Percentiles rank a stretch among this genome's conserved stretches.
Evolutionary conservation across 2,329 filamentous ascomycete genomes (phyloP).

Genomic region (Fusarium sp.): DNA sequence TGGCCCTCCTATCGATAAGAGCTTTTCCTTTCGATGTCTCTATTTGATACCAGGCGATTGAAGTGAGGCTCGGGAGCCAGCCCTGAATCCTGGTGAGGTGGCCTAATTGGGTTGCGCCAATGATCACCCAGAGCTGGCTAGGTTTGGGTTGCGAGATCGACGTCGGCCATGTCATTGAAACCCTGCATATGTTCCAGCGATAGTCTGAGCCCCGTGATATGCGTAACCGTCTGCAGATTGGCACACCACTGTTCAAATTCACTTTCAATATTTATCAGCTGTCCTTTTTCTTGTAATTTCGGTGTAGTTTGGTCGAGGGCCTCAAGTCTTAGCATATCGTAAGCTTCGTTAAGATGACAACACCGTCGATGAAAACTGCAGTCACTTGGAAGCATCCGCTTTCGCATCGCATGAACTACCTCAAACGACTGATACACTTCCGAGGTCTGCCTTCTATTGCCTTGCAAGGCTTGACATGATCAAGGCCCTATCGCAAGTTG

Average conservation of each 20-base stretch:
- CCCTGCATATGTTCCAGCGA: too few species aligned
- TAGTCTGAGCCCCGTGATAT: too few species aligned
- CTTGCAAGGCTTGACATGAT: background rate
- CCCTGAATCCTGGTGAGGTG: background rate
- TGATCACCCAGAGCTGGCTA: too few species aligned
- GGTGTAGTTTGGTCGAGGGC: too few species aligned
- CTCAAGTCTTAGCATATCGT: too few species aligned
- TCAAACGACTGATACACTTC: background rate
- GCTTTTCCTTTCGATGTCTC: background rate
- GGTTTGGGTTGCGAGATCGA: background rate
- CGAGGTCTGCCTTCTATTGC: background rate
- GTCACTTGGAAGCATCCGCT: too few species aligned
- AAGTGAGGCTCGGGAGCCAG: background rate
- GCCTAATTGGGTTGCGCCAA: constrained; percentile 2
- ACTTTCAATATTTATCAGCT: too few species aligned
- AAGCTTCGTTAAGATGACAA: too few species aligned
- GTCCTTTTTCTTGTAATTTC: too few species aligned
- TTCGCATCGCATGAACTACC: background rate
- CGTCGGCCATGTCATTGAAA: background rate
- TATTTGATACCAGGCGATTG: background rate
- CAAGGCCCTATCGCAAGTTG: background rate
- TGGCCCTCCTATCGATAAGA: background rate
- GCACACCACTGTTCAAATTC: too few species aligned
- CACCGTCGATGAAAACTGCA: too few species aligned
- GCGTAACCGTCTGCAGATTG: too few species aligned